phyloP scores from a whole-genome alignment of 2,329 filamentous ascomycete species.

The Aspergillus sp. region DNA sequence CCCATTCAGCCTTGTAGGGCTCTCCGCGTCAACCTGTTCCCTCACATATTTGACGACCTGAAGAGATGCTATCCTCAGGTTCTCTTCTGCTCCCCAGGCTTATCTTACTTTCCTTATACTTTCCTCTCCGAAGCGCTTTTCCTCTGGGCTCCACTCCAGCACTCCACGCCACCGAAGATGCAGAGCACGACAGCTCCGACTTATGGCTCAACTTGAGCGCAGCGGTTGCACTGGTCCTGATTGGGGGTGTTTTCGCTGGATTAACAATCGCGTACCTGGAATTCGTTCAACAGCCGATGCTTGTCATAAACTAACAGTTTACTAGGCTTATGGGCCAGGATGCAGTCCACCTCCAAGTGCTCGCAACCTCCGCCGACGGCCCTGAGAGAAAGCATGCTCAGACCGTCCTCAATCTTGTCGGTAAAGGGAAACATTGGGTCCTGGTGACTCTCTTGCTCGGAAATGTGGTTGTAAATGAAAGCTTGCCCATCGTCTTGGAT shows the following conservation, averaged over 20 bases:
- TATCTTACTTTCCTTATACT: not conserved
- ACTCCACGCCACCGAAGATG: not conserved
- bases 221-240: not conserved
- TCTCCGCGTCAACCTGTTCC: not conserved
- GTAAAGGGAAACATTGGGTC: conserved; percentile 91
- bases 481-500: conserved; percentile 90
- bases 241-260: conserved; percentile 2
- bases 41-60: not conserved
- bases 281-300: too few relatives aligned
- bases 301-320: not conserved
- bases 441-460: conserved; percentile 88
- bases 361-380: not conserved
- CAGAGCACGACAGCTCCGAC: not conserved
- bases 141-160: not conserved
- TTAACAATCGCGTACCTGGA: not conserved
- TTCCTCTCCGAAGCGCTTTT: not conserved
- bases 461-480: conserved; percentile 98
- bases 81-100: not conserved
- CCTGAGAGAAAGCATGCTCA: not conserved
- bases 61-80: not conserved
- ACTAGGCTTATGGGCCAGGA: conserved; percentile 1
- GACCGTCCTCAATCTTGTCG: not conserved
- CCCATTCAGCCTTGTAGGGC: conserved; percentile 3
- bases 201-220: conserved; percentile 1
- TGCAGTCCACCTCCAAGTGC: conserved; percentile 2